Evolutionary conservation across 805 yeast genomes (phyloP).

Genomic region (Saccharomycopsis fibuligera): DNA sequence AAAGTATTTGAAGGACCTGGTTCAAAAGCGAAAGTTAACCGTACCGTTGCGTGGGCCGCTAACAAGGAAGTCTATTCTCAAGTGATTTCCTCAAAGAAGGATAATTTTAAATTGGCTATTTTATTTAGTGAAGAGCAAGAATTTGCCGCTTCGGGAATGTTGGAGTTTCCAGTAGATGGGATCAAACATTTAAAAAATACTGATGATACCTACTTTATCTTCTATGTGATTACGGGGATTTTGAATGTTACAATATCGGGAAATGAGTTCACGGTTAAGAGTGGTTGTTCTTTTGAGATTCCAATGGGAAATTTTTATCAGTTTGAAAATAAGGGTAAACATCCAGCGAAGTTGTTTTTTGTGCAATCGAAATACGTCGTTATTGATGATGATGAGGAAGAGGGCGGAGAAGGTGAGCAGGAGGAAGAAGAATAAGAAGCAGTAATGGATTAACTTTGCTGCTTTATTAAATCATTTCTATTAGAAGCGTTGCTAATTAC

Average conservation of each 20-base stretch:
- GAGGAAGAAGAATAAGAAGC: neutral
- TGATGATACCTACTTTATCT: conserved; percentile 62
- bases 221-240: conserved; percentile 66
- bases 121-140: conserved; percentile 58
- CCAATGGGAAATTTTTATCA: conserved; percentile 75
- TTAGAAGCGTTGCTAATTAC: no score
- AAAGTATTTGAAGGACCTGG: conserved; percentile 50
- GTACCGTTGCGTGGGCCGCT: conserved; percentile 63
- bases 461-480: no score
- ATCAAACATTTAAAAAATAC: conserved; percentile 55
- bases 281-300: conserved; percentile 75
- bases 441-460: no score
- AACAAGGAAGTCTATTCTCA: conserved; percentile 42
- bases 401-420: conserved; percentile 2
- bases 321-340: conserved; percentile 53
- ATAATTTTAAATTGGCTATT: conserved; percentile 55
- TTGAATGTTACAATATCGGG: conserved; percentile 61
- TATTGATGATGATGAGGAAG: conserved; percentile 11
- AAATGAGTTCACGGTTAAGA: conserved; percentile 50
- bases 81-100: conserved; percentile 35
- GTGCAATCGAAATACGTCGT: conserved; percentile 53
- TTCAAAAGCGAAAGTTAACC: conserved; percentile 35
- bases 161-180: conserved; percentile 57
- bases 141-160: conserved; percentile 66
- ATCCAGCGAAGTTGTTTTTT: conserved; percentile 59